Percentiles rank a stretch among this genome's conserved stretches.
Evolutionary conservation across 108 stramenopile species (phyloP).

Genomic region (Skeletonema grethae): DNA sequence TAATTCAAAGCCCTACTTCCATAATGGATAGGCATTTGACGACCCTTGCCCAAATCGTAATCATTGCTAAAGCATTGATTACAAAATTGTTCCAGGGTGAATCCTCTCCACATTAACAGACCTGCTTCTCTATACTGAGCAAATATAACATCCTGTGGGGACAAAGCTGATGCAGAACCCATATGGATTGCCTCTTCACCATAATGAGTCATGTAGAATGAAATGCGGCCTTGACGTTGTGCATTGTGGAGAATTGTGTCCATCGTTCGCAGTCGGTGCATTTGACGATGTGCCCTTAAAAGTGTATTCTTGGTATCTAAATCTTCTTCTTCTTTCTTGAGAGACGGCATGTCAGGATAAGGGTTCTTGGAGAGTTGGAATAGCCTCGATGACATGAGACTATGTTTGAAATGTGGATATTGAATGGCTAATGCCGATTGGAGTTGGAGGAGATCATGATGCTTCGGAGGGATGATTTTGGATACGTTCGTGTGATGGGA

Average conservation of each 20-base stretch:
- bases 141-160: constrained; percentile 80
- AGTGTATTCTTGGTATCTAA: constrained; percentile 56
- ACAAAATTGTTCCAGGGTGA: constrained; percentile 92
- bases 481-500: constrained; percentile 8
- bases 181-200: constrained; percentile 94
- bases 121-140: constrained; percentile 98
- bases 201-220: constrained; percentile 93
- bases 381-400: constrained; percentile 45
- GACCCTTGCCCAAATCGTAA: constrained; percentile 90
- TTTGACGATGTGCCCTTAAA: constrained; percentile 75
- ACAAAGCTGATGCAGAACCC: constrained; percentile 89
- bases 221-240: constrained; percentile 96
- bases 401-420: constrained; percentile 51
- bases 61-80: constrained; percentile 96
- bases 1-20: constrained; percentile 91
- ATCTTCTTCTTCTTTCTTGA: background rate
- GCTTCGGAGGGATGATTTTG: constrained; percentile 23
- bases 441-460: constrained; percentile 34
- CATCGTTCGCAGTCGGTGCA: constrained; percentile 92
- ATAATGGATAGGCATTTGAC: constrained; percentile 99
- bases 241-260: constrained; percentile 95
- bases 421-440: constrained; percentile 34
- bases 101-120: constrained; percentile 97
- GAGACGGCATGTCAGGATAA: constrained; percentile 60
- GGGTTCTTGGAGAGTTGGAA: constrained; percentile 39